Percentiles rank a stretch among this genome's conserved stretches.
phyloP scores from a whole-genome alignment of 1,284 basidiomycete species.

The Anthracocystis setariae region DNA sequence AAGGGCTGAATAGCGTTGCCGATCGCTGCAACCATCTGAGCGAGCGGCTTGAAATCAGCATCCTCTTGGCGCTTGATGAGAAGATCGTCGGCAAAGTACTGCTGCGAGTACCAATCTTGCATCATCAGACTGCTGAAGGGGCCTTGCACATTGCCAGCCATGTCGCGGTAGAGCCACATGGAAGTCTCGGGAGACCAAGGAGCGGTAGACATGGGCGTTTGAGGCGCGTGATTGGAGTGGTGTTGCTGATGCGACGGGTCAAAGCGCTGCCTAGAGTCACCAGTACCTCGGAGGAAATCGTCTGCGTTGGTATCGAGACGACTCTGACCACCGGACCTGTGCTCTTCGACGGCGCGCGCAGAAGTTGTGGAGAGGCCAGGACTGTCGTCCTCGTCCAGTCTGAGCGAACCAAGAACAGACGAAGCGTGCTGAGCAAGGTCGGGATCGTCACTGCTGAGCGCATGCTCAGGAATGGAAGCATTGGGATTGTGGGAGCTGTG shows the following conservation, averaged over 20 bases:
- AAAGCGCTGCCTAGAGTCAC: constrained; percentile 18
- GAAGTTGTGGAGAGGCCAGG: constrained; percentile 19
- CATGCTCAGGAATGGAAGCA: constrained; percentile 6
- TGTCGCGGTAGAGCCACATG: constrained; percentile 92
- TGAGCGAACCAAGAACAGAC: constrained; percentile 49
- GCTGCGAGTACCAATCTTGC: constrained; percentile 95
- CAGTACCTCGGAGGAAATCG: constrained; percentile 23
- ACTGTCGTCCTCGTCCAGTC: constrained; percentile 52
- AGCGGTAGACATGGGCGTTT: constrained; percentile 18
- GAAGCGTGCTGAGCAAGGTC: constrained; percentile 54
- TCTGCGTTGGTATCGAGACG: constrained; percentile 12
- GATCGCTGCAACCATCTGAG: constrained; percentile 63
- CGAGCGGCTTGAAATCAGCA: constrained; percentile 67
- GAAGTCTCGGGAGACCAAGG: constrained; percentile 73
- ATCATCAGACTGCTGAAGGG: constrained; percentile 90
- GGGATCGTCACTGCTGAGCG: constrained; percentile 31
- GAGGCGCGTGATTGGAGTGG: constrained; percentile 3
- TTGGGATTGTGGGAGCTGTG: constrained; percentile 3
- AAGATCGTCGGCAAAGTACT: constrained; percentile 87
- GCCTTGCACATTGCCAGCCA: constrained; percentile 88
- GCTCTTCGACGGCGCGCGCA: constrained; percentile 18
- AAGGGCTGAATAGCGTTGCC: constrained; percentile 67
- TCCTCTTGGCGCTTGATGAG: constrained; percentile 78
- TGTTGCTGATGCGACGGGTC: constrained; percentile 28
- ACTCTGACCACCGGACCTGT: neutral